Evolutionary conservation across 2,329 filamentous ascomycete species (phyloP).

Genomic region (Trichoderma sp.): DNA sequence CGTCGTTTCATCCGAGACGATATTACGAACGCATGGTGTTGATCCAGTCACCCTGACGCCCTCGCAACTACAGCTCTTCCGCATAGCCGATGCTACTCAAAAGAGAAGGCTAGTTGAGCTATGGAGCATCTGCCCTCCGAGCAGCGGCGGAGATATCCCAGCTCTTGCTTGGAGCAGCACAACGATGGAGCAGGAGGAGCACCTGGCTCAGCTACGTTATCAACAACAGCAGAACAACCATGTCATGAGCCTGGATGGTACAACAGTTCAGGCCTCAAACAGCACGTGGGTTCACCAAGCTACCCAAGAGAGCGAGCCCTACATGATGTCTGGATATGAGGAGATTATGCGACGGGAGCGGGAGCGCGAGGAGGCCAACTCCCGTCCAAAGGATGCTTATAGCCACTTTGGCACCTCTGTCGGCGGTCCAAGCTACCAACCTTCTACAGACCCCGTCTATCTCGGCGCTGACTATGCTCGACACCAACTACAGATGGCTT

Average conservation of each 20-base stretch:
- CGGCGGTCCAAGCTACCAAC: slow-evolving; percentile 48
- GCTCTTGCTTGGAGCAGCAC: slow-evolving; percentile 56
- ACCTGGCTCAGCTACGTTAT: slow-evolving; percentile 62
- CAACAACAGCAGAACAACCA: slow-evolving; percentile 47
- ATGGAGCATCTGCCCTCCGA: slow-evolving; percentile 79
- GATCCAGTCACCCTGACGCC: slow-evolving; percentile 68
- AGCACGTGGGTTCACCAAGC: slow-evolving; percentile 51
- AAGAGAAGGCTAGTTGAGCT: slow-evolving; percentile 76
- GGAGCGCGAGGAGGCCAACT: slow-evolving; percentile 43
- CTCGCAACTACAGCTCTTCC: slow-evolving; percentile 77
- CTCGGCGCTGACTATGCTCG: slow-evolving; percentile 46
- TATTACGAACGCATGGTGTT: slow-evolving; percentile 68
- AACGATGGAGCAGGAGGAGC: slow-evolving; percentile 58
- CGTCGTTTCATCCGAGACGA: slow-evolving; percentile 53
- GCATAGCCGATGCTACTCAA: slow-evolving; percentile 70
- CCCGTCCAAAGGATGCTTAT: slow-evolving; percentile 44
- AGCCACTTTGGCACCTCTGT: slow-evolving; percentile 46
- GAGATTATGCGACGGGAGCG: slow-evolving; percentile 65
- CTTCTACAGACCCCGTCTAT: slow-evolving; percentile 71
- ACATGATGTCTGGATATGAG: slow-evolving; percentile 82
- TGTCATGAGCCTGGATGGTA: slow-evolving; percentile 57
- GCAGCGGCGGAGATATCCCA: slow-evolving; percentile 55
- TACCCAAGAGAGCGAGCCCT: slow-evolving; percentile 67
- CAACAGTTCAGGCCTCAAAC: slow-evolving; percentile 52
- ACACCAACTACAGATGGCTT: slow-evolving; percentile 55